A percentile compares a stretch with the other conserved stretches of the same genome.
phyloP scores from a whole-genome alignment of 208 protist genomes.

The Borovskyia barvae region DNA sequence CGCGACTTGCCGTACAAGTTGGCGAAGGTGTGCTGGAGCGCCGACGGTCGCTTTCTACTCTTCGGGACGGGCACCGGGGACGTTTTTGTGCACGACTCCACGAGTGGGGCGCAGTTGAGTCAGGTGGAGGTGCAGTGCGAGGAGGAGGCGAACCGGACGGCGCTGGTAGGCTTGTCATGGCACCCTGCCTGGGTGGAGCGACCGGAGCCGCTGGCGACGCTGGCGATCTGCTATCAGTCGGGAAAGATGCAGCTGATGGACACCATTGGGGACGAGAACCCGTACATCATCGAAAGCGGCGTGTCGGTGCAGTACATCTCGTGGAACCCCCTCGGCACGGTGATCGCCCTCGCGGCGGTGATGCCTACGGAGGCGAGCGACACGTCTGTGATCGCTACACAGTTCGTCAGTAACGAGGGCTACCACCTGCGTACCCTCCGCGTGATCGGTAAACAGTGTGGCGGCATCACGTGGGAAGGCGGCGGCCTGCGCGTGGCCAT shows the following conservation, averaged over 20 bases:
- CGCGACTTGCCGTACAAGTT: slow-evolving; percentile 90
- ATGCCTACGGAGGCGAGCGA: slow-evolving; percentile 19
- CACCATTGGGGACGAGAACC: slow-evolving; percentile 79
- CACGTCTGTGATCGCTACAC: slow-evolving; percentile 59
- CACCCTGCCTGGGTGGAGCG: slow-evolving; percentile 85
- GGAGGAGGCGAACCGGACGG: neutral
- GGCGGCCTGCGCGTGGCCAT: slow-evolving; percentile 93
- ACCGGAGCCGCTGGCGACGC: slow-evolving; percentile 67
- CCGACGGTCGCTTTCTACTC: slow-evolving; percentile 90
- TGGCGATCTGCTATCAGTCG: slow-evolving; percentile 88
- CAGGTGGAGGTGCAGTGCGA: slow-evolving; percentile 70
- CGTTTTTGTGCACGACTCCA: slow-evolving; percentile 89
- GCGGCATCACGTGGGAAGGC: slow-evolving; percentile 93
- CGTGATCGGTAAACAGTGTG: slow-evolving; percentile 83
- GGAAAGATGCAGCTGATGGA: slow-evolving; percentile 94
- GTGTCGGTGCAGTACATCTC: slow-evolving; percentile 66
- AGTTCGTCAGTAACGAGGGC: slow-evolving; percentile 94
- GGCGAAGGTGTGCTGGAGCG: slow-evolving; percentile 92
- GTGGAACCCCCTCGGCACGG: slow-evolving; percentile 94
- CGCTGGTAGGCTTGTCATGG: slow-evolving; percentile 79
- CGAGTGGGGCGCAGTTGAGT: slow-evolving; percentile 67
- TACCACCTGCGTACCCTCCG: slow-evolving; percentile 92
- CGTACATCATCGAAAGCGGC: slow-evolving; percentile 91
- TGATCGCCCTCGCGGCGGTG: slow-evolving; percentile 88
- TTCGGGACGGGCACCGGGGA: slow-evolving; percentile 90